Base-by-base conservation (phyloP, 495 filamentous ascomycete species). In the Chlorociboria aeruginascens region DNA sequence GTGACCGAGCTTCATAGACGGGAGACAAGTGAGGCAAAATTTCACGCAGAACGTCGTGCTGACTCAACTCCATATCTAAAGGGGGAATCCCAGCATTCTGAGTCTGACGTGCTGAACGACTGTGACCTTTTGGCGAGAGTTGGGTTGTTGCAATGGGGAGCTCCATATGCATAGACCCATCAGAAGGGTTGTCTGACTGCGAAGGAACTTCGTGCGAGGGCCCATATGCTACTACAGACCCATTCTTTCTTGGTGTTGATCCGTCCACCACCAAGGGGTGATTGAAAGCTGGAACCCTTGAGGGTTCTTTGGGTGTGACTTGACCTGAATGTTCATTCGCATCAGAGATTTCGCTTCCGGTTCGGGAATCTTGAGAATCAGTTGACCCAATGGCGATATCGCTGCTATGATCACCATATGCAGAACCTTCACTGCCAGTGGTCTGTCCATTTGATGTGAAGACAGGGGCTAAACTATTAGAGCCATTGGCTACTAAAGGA, bases 1-100 rank as follows among this genome's bases (percentile, higher is more conserved):
- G 71, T 2, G 72, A 71, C 16, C 69, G 65, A 14, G 68, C 59
- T 56, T 78, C 74, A 41, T 74, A 75, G 0, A 78, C 74, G 1
- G 74, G 74, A 12, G 74, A 78, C 4, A 78, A 64, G 43, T 74
- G 68, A n/a, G 50, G 45, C 12, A 52, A 16, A 33, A 56, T 53
- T 9, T 61, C 58, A 10, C 56, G 55, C 6, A 56, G 35, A 25
- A 17, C 47, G 13, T 61, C 55, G 28, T 31, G 43, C 32, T 55
- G 51, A 17, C 52, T 35, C 0, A 35, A 28, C 16, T 55, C 55
- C 37, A 60, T 60, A 41, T 60, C 57, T 8, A 60, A 31, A 30
- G 53, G 54, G 11, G 57, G 52, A 43, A 60, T 54, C 8, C 50
- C 57, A 8, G 46, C 52, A 51, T 53, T 55, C 17, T 59, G 50